Evolutionary conservation across 1,139 yeast species (phyloP).

Genomic region (Zygoascus sp.): DNA sequence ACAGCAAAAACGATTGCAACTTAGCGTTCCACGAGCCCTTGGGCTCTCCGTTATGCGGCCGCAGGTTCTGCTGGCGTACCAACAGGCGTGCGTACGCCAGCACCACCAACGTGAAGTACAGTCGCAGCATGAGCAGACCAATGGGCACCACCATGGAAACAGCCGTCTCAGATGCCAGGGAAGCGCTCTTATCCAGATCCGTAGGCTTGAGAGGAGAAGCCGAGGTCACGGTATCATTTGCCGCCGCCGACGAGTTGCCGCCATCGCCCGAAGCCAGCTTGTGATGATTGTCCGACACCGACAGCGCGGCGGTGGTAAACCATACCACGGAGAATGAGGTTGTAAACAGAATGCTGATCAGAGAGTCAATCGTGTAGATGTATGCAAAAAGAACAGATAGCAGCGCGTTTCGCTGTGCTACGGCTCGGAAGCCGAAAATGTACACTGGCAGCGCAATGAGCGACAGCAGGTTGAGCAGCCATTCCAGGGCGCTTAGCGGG

Average conservation of each 20-base stretch:
- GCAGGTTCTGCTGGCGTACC: slow-evolving; percentile 34
- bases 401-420: slow-evolving; percentile 46
- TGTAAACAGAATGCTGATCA: slow-evolving; percentile 64
- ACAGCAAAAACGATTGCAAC: slow-evolving; percentile 29
- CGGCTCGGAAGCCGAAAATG: slow-evolving; percentile 52
- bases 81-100: slow-evolving; percentile 53
- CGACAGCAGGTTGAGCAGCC: slow-evolving; percentile 72
- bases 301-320: slow-evolving; percentile 43
- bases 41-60: slow-evolving; percentile 35
- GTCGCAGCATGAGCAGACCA: slow-evolving; percentile 48
- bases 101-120: slow-evolving; percentile 64
- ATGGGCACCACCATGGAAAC: slow-evolving; percentile 58
- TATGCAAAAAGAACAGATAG: slow-evolving; percentile 58
- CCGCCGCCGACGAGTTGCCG: slow-evolving; percentile 3
- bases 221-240: slow-evolving; percentile 6
- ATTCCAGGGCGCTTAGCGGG: slow-evolving; percentile 75
- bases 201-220: slow-evolving; percentile 13
- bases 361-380: slow-evolving; percentile 61
- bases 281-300: slow-evolving; percentile 3
- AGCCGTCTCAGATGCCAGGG: slow-evolving; percentile 66
- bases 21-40: slow-evolving; percentile 32
- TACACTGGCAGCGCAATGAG: slow-evolving; percentile 62
- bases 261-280: neutral
- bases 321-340: slow-evolving; percentile 69
- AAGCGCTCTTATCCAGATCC: slow-evolving; percentile 51